Evolutionary conservation across 371 early-diverging fungal species (phyloP).

Genomic region (Phascolomyces articulosus): DNA sequence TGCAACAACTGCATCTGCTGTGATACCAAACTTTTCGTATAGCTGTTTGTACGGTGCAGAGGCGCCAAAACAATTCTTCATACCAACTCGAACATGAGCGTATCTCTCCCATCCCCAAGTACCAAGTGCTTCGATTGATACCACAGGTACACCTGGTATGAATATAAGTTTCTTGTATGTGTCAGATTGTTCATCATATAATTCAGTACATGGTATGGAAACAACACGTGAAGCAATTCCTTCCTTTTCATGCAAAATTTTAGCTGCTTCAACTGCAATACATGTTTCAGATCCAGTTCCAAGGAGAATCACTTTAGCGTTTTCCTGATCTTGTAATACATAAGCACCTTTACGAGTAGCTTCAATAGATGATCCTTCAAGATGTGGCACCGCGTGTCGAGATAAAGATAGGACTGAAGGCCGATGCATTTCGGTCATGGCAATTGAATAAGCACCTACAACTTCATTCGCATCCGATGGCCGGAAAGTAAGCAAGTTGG

Average conservation of each 20-base stretch:
- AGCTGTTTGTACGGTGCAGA: constrained; percentile 75
- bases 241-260: constrained; percentile 59
- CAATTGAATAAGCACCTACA: constrained; percentile 86
- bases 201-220: constrained; percentile 90
- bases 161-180: constrained; percentile 86
- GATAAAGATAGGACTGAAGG: constrained; percentile 92
- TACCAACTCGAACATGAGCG: constrained; percentile 50
- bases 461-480: constrained; percentile 98
- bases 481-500: constrained; percentile 87
- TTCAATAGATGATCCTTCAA: constrained; percentile 83
- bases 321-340: constrained; percentile 59
- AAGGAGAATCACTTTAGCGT: constrained; percentile 75
- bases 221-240: constrained; percentile 78
- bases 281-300: constrained; percentile 97
- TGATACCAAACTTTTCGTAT: constrained; percentile 82
- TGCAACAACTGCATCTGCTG: constrained; percentile 70
- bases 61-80: constrained; percentile 9
- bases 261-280: constrained; percentile 85
- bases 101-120: constrained; percentile 93
- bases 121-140: constrained; percentile 89
- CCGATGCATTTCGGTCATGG: constrained; percentile 68
- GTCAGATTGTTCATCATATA: constrained; percentile 86
- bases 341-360: constrained; percentile 80
- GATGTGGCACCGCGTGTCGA: constrained; percentile 94
- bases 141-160: constrained; percentile 71